Conservation (phyloP, 164 flowering plant genomes). For the Kalanchoe fedtschenkoi region DNA sequence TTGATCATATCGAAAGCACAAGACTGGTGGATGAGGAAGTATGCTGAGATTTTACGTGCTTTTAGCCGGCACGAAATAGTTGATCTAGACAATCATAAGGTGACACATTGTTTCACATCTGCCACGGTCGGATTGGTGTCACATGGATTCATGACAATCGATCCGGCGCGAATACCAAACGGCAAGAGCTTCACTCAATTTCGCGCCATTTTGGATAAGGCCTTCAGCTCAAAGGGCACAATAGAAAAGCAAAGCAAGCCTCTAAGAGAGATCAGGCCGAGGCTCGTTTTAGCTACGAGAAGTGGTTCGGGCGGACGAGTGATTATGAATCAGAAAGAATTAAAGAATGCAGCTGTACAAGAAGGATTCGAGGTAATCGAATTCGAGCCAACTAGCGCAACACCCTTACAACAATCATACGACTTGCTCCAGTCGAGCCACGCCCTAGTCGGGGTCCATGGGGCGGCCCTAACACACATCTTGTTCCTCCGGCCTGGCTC, state of each 20-base stretch:
- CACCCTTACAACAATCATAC: conserved; percentile 20
- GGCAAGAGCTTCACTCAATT: conserved; percentile 16
- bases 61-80: conserved; percentile 31
- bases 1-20: conserved; percentile 23
- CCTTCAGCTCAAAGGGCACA: conserved; percentile 10
- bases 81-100: conserved; percentile 21
- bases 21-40: conserved; percentile 46
- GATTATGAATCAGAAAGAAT: conserved; percentile 23
- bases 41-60: conserved; percentile 21
- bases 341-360: conserved; percentile 15
- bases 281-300: conserved; percentile 25
- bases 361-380: conserved; percentile 37
- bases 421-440: conserved; percentile 32
- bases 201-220: conserved; percentile 18
- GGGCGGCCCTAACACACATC: conserved; percentile 31
- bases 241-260: background rate
- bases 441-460: conserved; percentile 35
- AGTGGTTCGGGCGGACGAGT: conserved; percentile 18
- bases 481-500: conserved; percentile 25
- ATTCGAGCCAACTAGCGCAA: conserved; percentile 24
- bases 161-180: conserved; percentile 19
- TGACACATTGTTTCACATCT: conserved; percentile 40
- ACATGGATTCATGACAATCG: conserved; percentile 32
- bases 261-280: conserved; percentile 14
- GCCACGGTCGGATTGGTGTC: conserved; percentile 30